Evolutionary conservation across 495 filamentous ascomycete genomes (phyloP).

Genomic region (Penicillium salamii): DNA sequence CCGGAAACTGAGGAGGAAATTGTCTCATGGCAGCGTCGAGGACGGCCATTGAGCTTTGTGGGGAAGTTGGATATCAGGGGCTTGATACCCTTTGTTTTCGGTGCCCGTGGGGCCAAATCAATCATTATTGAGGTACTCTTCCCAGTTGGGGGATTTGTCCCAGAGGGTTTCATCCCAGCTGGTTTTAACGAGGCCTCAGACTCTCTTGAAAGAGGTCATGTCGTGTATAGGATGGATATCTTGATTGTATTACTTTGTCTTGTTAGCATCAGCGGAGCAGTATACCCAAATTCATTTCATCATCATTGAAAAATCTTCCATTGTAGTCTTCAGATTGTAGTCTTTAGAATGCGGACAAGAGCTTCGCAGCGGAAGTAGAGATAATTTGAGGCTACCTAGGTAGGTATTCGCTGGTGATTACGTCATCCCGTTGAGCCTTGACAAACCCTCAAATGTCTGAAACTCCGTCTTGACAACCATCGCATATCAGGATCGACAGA

Average conservation of each 20-base stretch:
- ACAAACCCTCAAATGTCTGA: too few species aligned
- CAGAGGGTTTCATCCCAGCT: neutral
- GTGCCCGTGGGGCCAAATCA: too few species aligned
- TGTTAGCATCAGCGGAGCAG: neutral
- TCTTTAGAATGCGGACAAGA: too few species aligned
- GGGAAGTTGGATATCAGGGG: neutral
- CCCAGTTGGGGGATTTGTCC: neutral
- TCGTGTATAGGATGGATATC: neutral
- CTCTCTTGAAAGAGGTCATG: neutral
- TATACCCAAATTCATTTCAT: neutral
- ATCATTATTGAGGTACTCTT: neutral
- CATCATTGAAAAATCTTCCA: too few species aligned
- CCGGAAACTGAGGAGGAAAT: neutral
- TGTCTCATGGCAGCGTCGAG: neutral
- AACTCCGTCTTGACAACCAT: too few species aligned
- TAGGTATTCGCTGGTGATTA: too few species aligned
- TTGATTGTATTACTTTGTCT: neutral
- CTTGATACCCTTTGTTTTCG: neutral
- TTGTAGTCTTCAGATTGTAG: too few species aligned
- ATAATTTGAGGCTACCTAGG: too few species aligned
- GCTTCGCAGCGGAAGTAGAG: too few species aligned
- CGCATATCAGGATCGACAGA: too few species aligned
- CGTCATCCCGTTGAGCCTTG: too few species aligned
- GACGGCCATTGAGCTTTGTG: neutral
- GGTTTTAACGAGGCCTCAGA: slow-evolving; percentile 7